Conservation (phyloP, 2,329 filamentous ascomycete species). For the Penicillium sp. region DNA sequence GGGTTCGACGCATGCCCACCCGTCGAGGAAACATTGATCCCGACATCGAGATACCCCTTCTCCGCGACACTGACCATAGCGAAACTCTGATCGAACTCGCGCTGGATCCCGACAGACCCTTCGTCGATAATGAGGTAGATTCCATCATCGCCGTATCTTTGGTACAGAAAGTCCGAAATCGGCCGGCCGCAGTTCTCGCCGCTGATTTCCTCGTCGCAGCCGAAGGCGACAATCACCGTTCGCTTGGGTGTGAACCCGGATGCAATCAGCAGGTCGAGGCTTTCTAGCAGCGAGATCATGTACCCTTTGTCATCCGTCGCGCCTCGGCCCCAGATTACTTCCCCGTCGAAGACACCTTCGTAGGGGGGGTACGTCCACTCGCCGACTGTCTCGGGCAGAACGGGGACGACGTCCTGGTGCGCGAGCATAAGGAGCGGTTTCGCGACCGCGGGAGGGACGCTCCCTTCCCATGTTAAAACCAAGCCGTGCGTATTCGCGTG, state of each 20-base stretch:
- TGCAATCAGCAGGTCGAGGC: background rate
- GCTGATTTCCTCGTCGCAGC: slow-evolving; percentile 67
- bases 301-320: background rate
- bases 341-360: slow-evolving; percentile 28
- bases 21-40: background rate
- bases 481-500: background rate
- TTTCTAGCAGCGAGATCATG: background rate
- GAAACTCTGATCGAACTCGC: background rate
- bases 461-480: slow-evolving; percentile 51
- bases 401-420: slow-evolving; percentile 68
- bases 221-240: slow-evolving; percentile 64
- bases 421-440: slow-evolving; percentile 66
- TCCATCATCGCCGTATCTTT: slow-evolving; percentile 44
- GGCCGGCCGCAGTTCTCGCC: slow-evolving; percentile 40
- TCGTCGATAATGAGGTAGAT: background rate
- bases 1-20: background rate
- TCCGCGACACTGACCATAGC: background rate
- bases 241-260: slow-evolving; percentile 56
- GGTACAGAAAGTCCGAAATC: slow-evolving; percentile 42
- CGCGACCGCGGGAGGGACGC: slow-evolving; percentile 14
- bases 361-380: slow-evolving; percentile 67
- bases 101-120: background rate
- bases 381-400: slow-evolving; percentile 48
- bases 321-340: background rate
- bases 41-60: background rate